Conservation (phyloP, 108 stramenopile species). For the Thalassiosira profunda region DNA sequence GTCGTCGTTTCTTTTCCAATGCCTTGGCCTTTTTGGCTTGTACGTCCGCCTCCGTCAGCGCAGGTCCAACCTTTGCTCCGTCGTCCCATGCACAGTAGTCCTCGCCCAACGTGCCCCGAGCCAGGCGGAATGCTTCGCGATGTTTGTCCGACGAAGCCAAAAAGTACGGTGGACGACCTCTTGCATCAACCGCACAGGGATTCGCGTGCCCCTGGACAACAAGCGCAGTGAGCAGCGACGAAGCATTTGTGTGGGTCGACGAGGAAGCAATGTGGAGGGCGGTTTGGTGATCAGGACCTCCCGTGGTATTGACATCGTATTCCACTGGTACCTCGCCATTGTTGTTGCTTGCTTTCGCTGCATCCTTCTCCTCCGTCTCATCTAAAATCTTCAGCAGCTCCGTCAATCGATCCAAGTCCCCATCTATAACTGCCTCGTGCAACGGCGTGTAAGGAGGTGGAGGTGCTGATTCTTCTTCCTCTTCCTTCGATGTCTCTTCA, state of each 20-base stretch:
- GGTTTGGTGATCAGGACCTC: conserved; percentile 38
- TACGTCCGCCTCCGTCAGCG: conserved; percentile 64
- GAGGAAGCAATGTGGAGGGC: conserved; percentile 51
- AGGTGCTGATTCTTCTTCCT: conserved; percentile 17
- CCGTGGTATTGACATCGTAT: conserved; percentile 40
- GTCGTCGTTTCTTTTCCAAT: conserved; percentile 80
- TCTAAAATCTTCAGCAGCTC: conserved; percentile 43
- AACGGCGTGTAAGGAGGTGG: conserved; percentile 61
- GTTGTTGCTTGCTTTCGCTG: no score
- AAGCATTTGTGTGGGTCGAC: conserved; percentile 21
- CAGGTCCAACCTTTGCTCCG: conserved; percentile 74
- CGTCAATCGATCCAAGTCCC: conserved; percentile 53
- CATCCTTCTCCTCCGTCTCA: conserved; percentile 13
- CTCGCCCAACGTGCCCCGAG: conserved; percentile 78
- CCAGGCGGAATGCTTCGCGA: conserved; percentile 84
- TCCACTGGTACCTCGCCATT: conserved; percentile 35
- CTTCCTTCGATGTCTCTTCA: background rate
- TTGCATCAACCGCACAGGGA: conserved; percentile 67
- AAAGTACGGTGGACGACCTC: conserved; percentile 75
- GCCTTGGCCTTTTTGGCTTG: conserved; percentile 73
- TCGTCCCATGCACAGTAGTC: conserved; percentile 77
- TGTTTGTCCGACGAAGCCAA: conserved; percentile 67
- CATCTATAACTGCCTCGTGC: conserved; percentile 66
- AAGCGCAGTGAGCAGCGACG: conserved; percentile 35
- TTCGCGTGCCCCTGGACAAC: conserved; percentile 76